Evolutionary conservation across 2,329 filamentous ascomycete genomes (phyloP).

Genomic region (Aspergillus hortae): DNA sequence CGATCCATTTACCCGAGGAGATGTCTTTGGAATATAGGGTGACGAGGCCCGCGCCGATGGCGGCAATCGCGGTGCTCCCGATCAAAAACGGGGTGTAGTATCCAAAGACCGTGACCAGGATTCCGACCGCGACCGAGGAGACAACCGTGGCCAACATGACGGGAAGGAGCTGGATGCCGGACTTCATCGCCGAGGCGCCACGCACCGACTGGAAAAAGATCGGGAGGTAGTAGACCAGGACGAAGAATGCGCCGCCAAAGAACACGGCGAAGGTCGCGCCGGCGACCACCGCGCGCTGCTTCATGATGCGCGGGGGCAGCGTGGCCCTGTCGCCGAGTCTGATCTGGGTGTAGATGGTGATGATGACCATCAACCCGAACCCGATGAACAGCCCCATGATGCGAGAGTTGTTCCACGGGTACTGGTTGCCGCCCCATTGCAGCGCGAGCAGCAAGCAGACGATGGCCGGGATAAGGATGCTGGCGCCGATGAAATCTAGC

Average conservation of each 20-base stretch:
- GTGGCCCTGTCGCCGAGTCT: conserved; percentile 49
- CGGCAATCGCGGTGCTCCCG: conserved; percentile 28
- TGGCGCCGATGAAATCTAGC: conserved; percentile 34
- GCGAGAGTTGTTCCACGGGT: conserved; percentile 19
- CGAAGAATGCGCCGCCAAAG: conserved; percentile 36
- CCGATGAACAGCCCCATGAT: conserved; percentile 21
- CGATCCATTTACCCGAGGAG: conserved; percentile 35
- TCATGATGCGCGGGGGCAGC: conserved; percentile 49
- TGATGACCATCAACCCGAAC: conserved; percentile 24
- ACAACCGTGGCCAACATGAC: conserved; percentile 37
- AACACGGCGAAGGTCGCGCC: conserved; percentile 33
- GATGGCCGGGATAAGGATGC: conserved; percentile 26
- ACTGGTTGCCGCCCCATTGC: conserved; percentile 21
- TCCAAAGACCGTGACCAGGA: conserved; percentile 29
- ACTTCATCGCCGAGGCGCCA: conserved; percentile 40
- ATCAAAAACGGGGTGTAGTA: conserved; percentile 43
- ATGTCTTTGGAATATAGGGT: conserved; percentile 36
- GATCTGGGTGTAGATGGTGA: conserved; percentile 46
- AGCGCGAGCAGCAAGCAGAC: conserved; percentile 21
- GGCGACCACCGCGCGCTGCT: conserved; percentile 39
- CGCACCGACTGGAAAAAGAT: conserved; percentile 49
- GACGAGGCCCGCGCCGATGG: conserved; percentile 41
- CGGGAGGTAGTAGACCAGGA: conserved; percentile 42
- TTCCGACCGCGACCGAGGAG: conserved; percentile 30
- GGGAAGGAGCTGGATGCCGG: conserved; percentile 43